Base-by-base conservation (phyloP, 192 early-diverging fungal species). In the Haplosporangium gracile region DNA sequence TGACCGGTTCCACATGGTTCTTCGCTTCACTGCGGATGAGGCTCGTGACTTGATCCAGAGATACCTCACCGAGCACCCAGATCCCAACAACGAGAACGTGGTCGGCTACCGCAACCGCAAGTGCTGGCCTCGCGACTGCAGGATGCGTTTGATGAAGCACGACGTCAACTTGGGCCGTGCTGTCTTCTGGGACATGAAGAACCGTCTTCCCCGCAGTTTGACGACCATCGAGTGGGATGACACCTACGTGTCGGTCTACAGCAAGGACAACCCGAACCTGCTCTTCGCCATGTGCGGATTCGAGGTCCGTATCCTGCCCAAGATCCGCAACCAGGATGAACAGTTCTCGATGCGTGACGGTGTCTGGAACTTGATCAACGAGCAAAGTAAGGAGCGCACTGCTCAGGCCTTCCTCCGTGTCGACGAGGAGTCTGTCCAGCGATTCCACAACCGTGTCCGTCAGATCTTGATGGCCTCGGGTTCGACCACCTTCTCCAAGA, bases 171-270 rank as follows among this genome's bases (percentile, higher is more conserved):
- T 99, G 45, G 99, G 99, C 51, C 95, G 99, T 47, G 99, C 99
- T 1, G 97, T 97, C 20, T 99, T 99, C 83, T 99, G 99, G 99
- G 99, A 99, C 81, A 97, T 99, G 87, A 98, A 98, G 88, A 99
- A 99, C 88, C 92, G 99, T 69, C 91, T 99, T 79, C 99, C 99
- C 42, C 95, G 98, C 75, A 97, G 96, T 57, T 92, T 99, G 85
- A 98, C 99, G 0, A 98, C 98, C 1, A 94, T 99, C 75, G 99
- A 99, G 81, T 99, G 99, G 99, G 97, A 98, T 47, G 96, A 99
- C 76, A 96, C 94, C 22, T 99, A 98, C 83, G 97, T 97, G 39
- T 96, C 95, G 24, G 99, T 99, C 29, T 99, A 99, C 90, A 97
- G 96, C 74, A 95, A 94, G 75, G 99, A 99, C 85, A 99, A 99